Evolutionary conservation across 495 filamentous ascomycete species (phyloP).

Genomic region (Penicillium daleae): DNA sequence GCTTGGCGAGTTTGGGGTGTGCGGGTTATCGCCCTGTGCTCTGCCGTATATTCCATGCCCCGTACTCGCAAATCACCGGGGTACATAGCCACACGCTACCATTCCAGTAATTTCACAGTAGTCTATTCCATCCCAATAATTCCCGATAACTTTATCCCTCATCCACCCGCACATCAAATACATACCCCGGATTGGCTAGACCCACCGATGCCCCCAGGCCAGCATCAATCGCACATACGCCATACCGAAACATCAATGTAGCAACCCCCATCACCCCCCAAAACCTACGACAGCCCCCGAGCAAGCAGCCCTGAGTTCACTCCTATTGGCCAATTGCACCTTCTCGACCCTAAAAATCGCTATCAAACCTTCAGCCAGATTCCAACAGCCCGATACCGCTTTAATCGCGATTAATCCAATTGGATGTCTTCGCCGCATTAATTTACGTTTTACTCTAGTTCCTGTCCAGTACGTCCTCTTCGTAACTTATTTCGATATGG

Average conservation of each 20-base stretch:
- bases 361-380: slow-evolving; percentile 31
- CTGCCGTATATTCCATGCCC: not conserved
- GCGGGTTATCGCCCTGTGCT: not conserved
- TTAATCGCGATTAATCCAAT: not conserved
- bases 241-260: not conserved
- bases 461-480: too few relatives aligned
- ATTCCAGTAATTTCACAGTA: too few relatives aligned
- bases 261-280: not conserved
- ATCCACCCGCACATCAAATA: not conserved
- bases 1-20: slow-evolving; percentile 21
- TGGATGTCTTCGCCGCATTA: not conserved
- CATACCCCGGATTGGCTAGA: not conserved
- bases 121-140: not conserved
- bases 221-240: too few relatives aligned
- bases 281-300: slow-evolving; percentile 13
- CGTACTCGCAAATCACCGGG: not conserved
- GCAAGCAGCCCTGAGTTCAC: not conserved
- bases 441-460: not conserved
- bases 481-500: too few relatives aligned
- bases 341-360: slow-evolving; percentile 19
- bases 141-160: not conserved
- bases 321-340: slow-evolving; percentile 20
- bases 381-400: not conserved
- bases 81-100: not conserved
- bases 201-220: too few relatives aligned